These are phyloP conservation scores for Cercospora citrullina DNA, from an alignment of 2,329 filamentous ascomycete genomes.

Conservation along the genomic window DNA sequence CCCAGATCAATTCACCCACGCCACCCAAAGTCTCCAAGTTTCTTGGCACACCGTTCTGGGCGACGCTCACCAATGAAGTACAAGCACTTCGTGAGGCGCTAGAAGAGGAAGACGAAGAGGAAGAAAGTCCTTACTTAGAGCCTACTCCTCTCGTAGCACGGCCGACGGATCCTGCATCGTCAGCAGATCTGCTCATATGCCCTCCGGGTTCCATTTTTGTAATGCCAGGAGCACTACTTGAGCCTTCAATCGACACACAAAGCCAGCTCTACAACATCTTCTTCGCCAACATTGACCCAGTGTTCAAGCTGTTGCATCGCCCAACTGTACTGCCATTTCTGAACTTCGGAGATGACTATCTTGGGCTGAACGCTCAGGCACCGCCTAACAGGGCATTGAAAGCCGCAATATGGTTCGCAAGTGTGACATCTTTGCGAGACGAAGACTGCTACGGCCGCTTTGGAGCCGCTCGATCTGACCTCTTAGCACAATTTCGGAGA, in stretches of 20 bases:
- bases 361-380: constrained; percentile 28
- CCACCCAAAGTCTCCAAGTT: constrained; percentile 29
- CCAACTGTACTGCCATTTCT: constrained; percentile 33
- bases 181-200: constrained; percentile 33
- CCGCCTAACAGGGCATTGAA: constrained; percentile 32
- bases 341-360: constrained; percentile 29
- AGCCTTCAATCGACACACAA: constrained; percentile 27
- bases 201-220: constrained; percentile 35
- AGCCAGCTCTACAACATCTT: constrained; percentile 29
- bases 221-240: constrained; percentile 35
- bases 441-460: constrained; percentile 31
- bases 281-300: constrained; percentile 34
- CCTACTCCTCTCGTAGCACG: neutral
- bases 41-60: constrained; percentile 37
- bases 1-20: neutral
- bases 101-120: constrained; percentile 32
- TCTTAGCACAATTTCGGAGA: constrained; percentile 30
- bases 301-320: constrained; percentile 35
- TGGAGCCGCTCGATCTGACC: constrained; percentile 19
- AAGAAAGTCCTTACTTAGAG: neutral
- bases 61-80: constrained; percentile 35
- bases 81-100: constrained; percentile 36
- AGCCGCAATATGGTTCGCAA: constrained; percentile 37
- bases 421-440: constrained; percentile 34
- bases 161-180: neutral